These are phyloP conservation scores for Penstemon barbatus DNA, from an alignment of 257 asterid species.

Conservation along the genomic window DNA sequence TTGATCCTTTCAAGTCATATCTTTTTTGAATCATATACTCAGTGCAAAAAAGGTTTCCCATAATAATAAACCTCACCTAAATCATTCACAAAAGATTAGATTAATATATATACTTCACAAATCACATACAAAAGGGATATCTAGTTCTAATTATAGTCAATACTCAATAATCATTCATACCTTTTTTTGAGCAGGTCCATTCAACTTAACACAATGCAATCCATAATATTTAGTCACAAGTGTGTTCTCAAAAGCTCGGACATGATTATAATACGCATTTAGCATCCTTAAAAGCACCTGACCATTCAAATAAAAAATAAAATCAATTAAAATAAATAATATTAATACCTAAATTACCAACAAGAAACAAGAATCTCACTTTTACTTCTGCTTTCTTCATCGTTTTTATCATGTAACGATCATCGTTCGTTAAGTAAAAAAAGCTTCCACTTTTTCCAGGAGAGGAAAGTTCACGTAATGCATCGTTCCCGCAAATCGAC, in stretches of 20 bases:
- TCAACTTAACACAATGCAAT: constrained; percentile 63
- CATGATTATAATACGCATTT: constrained; percentile 62
- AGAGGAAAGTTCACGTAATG: constrained; percentile 84
- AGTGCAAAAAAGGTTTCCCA: constrained; percentile 86
- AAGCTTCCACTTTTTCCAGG: constrained; percentile 98
- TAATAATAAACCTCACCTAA: constrained; percentile 85
- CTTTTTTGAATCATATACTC: constrained; percentile 69
- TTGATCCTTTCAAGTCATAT: constrained; percentile 90
- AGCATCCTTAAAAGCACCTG: constrained; percentile 74
- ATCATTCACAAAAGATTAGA: neutral
- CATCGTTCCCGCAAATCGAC: constrained; percentile 90
- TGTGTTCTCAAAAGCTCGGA: constrained; percentile 58
- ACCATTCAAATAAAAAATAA: neutral
- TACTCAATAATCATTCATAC: constrained; percentile 36
- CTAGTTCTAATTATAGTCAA: neutral
- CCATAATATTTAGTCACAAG: constrained; percentile 65
- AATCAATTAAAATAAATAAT: neutral
- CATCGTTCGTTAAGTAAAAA: constrained; percentile 87
- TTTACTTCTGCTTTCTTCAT: constrained; percentile 97
- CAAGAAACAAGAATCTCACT: constrained; percentile 41
- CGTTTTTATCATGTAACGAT: constrained; percentile 96
- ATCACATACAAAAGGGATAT: neutral
- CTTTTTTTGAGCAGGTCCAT: constrained; percentile 69
- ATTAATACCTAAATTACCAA: neutral
- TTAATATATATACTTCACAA: neutral